These are phyloP conservation scores for Tylopilus sp. DNA, from an alignment of 1,284 basidiomycete species.

Conservation along the genomic window DNA sequence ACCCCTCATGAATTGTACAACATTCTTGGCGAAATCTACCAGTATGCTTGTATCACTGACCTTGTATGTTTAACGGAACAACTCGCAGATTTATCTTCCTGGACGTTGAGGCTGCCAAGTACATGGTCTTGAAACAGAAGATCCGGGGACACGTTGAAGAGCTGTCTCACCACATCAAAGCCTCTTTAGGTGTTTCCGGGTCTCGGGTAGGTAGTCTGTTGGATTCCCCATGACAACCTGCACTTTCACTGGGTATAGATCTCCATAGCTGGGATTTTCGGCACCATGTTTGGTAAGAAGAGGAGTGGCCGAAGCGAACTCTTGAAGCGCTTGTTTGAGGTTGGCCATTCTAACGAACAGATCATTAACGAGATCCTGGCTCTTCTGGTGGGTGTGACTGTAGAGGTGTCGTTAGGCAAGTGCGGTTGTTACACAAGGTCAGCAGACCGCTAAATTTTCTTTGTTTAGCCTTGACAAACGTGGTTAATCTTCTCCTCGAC, in stretches of 20 bases:
- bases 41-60: slow-evolving; percentile 39
- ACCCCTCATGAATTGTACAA: slow-evolving; percentile 59
- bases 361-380: slow-evolving; percentile 67
- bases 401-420: slow-evolving; percentile 66
- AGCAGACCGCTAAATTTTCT: slow-evolving; percentile 2
- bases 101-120: slow-evolving; percentile 56
- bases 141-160: slow-evolving; percentile 50
- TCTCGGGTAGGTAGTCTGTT: slow-evolving; percentile 19
- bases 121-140: slow-evolving; percentile 50
- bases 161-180: slow-evolving; percentile 56
- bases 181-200: slow-evolving; percentile 33
- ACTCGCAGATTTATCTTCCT: slow-evolving; percentile 63
- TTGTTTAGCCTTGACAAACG: slow-evolving; percentile 44
- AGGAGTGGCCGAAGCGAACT: slow-evolving; percentile 49
- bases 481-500: slow-evolving; percentile 60
- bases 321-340: slow-evolving; percentile 51
- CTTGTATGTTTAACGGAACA: background rate
- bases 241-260: slow-evolving; percentile 36
- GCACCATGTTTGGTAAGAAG: slow-evolving; percentile 48
- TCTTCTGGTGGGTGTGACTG: slow-evolving; percentile 62
- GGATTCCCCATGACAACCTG: background rate
- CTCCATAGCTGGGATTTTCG: slow-evolving; percentile 47
- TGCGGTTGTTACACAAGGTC: background rate
- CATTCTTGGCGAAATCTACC: slow-evolving; percentile 65
- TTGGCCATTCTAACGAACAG: slow-evolving; percentile 55